Percentiles rank a stretch among this genome's conserved stretches.
Conservation (phyloP, 139 green algal species). For the Closterium sp. region DNA sequence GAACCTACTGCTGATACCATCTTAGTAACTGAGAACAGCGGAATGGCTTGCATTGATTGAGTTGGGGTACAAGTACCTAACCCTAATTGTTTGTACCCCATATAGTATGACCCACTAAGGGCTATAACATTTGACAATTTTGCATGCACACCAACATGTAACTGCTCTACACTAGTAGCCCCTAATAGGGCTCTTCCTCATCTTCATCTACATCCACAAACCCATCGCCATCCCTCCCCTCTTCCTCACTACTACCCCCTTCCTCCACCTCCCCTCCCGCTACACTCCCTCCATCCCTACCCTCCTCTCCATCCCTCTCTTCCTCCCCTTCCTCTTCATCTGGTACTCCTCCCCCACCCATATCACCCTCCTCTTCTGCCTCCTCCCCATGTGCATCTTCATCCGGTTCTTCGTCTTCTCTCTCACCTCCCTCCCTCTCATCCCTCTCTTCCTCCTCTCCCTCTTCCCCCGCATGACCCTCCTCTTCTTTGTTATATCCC, state of each 20-base stretch:
- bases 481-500: background rate
- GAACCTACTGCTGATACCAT: too few species aligned
- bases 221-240: background rate
- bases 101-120: too few species aligned
- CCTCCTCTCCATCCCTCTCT: background rate
- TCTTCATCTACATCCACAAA: constrained; percentile 1
- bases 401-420: background rate
- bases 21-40: too few species aligned
- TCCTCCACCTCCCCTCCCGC: background rate
- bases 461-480: background rate
- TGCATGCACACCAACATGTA: background rate
- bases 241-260: background rate
- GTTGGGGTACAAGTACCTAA: too few species aligned
- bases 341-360: constrained; percentile 8
- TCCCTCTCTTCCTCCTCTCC: background rate
- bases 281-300: background rate
- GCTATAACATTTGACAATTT: too few species aligned
- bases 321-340: background rate
- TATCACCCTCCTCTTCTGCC: background rate
- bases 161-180: background rate
- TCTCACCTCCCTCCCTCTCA: background rate
- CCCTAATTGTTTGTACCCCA: too few species aligned
- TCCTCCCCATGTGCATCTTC: background rate
- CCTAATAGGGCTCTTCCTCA: background rate
- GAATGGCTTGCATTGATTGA: too few species aligned